These are phyloP conservation scores for Claviceps sp. DNA, from an alignment of 2,329 filamentous ascomycete genomes.

Conservation along the genomic window DNA sequence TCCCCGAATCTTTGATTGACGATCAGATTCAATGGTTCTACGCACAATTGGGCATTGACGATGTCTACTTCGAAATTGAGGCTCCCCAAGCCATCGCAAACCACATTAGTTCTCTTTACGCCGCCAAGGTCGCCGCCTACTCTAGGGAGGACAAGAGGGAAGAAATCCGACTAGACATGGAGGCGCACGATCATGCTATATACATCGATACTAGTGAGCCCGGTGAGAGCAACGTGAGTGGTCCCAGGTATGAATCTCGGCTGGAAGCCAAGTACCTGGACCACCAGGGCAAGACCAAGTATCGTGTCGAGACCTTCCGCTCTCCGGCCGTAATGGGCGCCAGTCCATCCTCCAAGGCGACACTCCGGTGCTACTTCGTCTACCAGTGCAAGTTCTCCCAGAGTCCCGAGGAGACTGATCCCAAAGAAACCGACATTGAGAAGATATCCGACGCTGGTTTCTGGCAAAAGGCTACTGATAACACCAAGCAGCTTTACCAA, in stretches of 20 bases:
- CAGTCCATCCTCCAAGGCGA: slow-evolving; percentile 55
- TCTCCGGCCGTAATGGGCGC: slow-evolving; percentile 69
- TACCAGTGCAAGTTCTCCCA: slow-evolving; percentile 91
- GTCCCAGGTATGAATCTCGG: slow-evolving; percentile 85
- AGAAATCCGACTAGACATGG: slow-evolving; percentile 92
- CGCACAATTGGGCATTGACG: slow-evolving; percentile 91
- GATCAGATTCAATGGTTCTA: slow-evolving; percentile 94
- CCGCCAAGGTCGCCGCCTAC: slow-evolving; percentile 88
- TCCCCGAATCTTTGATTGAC: slow-evolving; percentile 71
- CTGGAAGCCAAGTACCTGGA: slow-evolving; percentile 95
- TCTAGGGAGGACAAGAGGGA: slow-evolving; percentile 86
- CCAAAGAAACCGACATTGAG: slow-evolving; percentile 77
- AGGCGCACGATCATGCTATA: slow-evolving; percentile 85
- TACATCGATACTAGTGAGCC: slow-evolving; percentile 97
- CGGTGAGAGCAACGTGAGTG: slow-evolving; percentile 59
- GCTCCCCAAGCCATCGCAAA: slow-evolving; percentile 74
- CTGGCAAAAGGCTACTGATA: slow-evolving; percentile 86
- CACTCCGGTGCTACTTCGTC: slow-evolving; percentile 94
- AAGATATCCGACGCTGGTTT: slow-evolving; percentile 89
- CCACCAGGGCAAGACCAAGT: slow-evolving; percentile 57
- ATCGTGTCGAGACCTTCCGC: slow-evolving; percentile 94
- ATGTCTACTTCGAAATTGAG: slow-evolving; percentile 95
- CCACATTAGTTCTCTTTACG: slow-evolving; percentile 92
- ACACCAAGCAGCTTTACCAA: slow-evolving; percentile 93
- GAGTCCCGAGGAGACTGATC: slow-evolving; percentile 52